These are phyloP conservation scores for Knoxdaviesia capensis DNA, from an alignment of 2,329 filamentous ascomycete species.

Conservation along the genomic window DNA sequence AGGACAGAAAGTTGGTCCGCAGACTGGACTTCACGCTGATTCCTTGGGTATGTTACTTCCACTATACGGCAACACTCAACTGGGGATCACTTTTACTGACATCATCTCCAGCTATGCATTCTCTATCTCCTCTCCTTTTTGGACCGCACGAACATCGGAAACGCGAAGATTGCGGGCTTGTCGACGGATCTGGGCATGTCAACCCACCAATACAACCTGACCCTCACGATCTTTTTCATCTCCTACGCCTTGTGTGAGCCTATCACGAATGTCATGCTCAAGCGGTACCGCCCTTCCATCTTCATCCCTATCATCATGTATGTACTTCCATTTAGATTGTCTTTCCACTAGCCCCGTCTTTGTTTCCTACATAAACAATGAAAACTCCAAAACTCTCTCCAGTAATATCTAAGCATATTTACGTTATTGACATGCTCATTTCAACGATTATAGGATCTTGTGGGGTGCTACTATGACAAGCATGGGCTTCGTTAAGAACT, in stretches of 20 bases:
- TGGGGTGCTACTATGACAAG: conserved; percentile 25
- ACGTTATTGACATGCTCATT: conserved; percentile 10
- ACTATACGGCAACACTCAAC: not conserved
- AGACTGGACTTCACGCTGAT: conserved; percentile 1
- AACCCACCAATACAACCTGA: conserved; percentile 35
- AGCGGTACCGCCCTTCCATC: conserved; percentile 42
- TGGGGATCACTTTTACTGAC: not conserved
- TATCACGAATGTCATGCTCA: conserved; percentile 44
- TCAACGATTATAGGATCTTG: conserved; percentile 44
- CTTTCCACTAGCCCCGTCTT: not conserved
- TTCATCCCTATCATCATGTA: conserved; percentile 41
- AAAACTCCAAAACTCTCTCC: not conserved
- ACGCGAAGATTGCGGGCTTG: conserved; percentile 38
- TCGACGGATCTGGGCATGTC: conserved; percentile 11
- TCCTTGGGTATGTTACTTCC: conserved; percentile 1
- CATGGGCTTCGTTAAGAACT: conserved; percentile 26
- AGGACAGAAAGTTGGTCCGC: conserved; percentile 2
- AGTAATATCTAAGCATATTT: not conserved
- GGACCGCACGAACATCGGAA: conserved; percentile 24
- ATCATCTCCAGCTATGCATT: conserved; percentile 31
- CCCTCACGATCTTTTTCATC: conserved; percentile 46
- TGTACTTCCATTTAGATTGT: conserved; percentile 12
- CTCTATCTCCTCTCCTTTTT: conserved; percentile 43
- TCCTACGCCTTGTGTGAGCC: conserved; percentile 46
- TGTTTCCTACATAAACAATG: too few species aligned